Conservation (phyloP, 2,329 filamentous ascomycete species). For the Venturia aucupariae region DNA sequence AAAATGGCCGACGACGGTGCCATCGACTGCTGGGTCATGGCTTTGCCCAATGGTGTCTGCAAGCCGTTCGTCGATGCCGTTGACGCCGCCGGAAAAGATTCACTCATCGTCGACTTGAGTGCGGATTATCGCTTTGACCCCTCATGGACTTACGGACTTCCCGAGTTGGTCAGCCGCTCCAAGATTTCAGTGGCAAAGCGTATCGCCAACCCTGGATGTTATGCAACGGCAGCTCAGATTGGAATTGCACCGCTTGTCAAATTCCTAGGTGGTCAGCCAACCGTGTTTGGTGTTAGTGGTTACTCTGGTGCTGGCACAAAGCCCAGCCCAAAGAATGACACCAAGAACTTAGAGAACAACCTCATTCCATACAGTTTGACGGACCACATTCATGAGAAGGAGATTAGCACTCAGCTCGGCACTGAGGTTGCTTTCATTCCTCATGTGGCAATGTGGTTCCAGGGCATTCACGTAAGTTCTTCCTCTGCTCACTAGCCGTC, state of each 20-base stretch:
- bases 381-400: constrained; percentile 89
- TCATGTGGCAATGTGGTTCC: constrained; percentile 95
- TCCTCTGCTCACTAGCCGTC: too few relatives aligned
- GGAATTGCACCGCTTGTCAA: constrained; percentile 75
- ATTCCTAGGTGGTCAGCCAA: constrained; percentile 68
- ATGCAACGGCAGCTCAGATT: constrained; percentile 85
- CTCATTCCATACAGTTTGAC: constrained; percentile 85
- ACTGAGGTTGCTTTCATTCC: constrained; percentile 74
- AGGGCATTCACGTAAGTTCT: constrained; percentile 59
- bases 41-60: constrained; percentile 89
- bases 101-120: constrained; percentile 86
- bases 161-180: constrained; percentile 70
- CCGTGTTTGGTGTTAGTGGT: constrained; percentile 82
- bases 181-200: constrained; percentile 69
- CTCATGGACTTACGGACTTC: constrained; percentile 81
- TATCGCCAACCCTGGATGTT: constrained; percentile 91
- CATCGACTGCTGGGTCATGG: constrained; percentile 97
- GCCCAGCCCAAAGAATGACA: constrained; percentile 87
- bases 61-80: constrained; percentile 89
- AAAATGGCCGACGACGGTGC: constrained; percentile 75
- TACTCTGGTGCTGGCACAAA: constrained; percentile 95
- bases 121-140: constrained; percentile 89
- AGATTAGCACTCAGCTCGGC: constrained; percentile 73
- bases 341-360: constrained; percentile 73
- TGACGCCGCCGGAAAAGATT: constrained; percentile 55